Base-by-base conservation (phyloP, 1,139 yeast species). In the Taphrina wiesneri region DNA sequence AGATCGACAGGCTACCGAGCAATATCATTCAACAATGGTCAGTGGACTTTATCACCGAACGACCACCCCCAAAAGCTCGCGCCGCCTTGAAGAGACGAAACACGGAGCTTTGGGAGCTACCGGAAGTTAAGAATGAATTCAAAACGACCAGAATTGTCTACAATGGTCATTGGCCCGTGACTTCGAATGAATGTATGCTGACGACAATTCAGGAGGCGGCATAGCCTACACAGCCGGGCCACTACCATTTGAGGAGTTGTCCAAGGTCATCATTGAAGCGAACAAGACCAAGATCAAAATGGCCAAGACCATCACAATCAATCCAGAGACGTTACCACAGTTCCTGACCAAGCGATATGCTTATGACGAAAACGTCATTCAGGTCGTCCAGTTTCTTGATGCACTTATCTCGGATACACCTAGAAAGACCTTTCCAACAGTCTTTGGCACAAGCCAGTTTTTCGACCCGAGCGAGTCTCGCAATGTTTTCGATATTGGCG, bases 361-460 rank as follows among this genome's bases (percentile, higher is more conserved):
- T 7, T 60, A 30, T 23, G 70, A 68, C 64, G 66, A 56, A 23
- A 59, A 64, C 17, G 68, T 69, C 52, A n/a, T 65, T 30, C 56
- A 28, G n/a, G 65, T 66, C 39, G 62, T 68, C 52, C 52, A 41
- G 45, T 67, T 69, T 60, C 69, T 69, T 19, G 69, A 68, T 26
- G 67, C 67, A 39, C 53, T 69, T 17, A 43, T 69, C 25, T 62
- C 66, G 15, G 64, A 62, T 34, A 54, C 65, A 2, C 70, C 70
- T 3, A 39, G 66, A 26, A 36, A 57, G 46, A 56, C 56, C 23
- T 61, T 68, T 19, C 61, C 56, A 1, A 64, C 70, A 23, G 51
- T 69, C 52, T 63, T 53, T 34, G 60, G 68, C 45, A 52, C 63
- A 5, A 67, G 57, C 56, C 67, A 63, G 32, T 67, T 59, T 56